These are phyloP conservation scores for Phycomyces blakesleeanus DNA, from an alignment of 192 early-diverging fungal species.

Conservation along the genomic window DNA sequence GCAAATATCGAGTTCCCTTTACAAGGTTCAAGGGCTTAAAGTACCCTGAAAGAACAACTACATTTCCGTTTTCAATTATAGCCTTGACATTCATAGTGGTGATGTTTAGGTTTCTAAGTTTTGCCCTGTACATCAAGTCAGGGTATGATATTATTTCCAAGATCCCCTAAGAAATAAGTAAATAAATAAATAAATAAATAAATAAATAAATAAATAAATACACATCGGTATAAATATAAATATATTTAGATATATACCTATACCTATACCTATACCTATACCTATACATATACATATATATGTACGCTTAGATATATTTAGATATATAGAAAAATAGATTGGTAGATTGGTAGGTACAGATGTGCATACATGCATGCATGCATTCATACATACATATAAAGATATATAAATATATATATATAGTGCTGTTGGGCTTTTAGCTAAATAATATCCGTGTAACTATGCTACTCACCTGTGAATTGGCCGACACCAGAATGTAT, in stretches of 20 bases:
- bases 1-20: neutral
- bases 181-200: too few relatives aligned
- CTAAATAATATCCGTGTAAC: neutral
- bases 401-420: neutral
- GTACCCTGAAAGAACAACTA: neutral
- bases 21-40: neutral
- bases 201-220: too few relatives aligned
- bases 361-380: too few relatives aligned
- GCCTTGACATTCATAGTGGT: neutral
- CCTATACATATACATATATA: neutral
- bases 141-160: slow-evolving; percentile 13
- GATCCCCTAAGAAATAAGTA: slow-evolving; percentile 8
- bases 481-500: slow-evolving; percentile 18
- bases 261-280: too few relatives aligned
- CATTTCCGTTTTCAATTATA: neutral
- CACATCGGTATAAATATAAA: too few relatives aligned
- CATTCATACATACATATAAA: too few relatives aligned
- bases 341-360: too few relatives aligned
- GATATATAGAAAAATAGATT: too few relatives aligned
- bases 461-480: neutral
- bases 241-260: too few relatives aligned
- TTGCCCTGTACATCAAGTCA: slow-evolving; percentile 5
- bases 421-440: too few relatives aligned
- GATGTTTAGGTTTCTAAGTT: slow-evolving; percentile 3
- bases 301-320: neutral